Percentiles rank a stretch among this genome's conserved stretches.
These are phyloP conservation scores for Blastosporella zonata DNA, from an alignment of 1,284 basidiomycete species.

Conservation along the genomic window DNA sequence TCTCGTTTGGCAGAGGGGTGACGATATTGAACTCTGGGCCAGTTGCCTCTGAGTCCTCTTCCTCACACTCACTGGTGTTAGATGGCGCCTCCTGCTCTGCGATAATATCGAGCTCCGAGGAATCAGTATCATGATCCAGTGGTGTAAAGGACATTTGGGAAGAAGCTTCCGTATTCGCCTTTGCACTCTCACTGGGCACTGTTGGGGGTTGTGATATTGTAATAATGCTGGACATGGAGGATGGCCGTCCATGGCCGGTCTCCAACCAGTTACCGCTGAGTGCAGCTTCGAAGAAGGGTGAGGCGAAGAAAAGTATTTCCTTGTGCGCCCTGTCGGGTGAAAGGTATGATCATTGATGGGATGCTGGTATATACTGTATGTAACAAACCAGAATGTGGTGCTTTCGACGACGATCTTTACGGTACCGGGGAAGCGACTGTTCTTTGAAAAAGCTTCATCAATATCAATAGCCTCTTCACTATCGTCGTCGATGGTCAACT, in stretches of 20 bases:
- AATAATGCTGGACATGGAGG: slow-evolving; percentile 75
- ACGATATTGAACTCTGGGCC: slow-evolving; percentile 29
- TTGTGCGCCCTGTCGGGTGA: slow-evolving; percentile 67
- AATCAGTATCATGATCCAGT: slow-evolving; percentile 49
- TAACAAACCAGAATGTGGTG: slow-evolving; percentile 76
- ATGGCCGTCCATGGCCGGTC: slow-evolving; percentile 55
- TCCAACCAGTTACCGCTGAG: slow-evolving; percentile 80
- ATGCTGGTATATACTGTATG: slow-evolving; percentile 6
- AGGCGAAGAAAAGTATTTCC: slow-evolving; percentile 80
- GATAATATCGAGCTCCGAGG: slow-evolving; percentile 42
- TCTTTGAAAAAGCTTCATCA: slow-evolving; percentile 67
- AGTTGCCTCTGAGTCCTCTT: slow-evolving; percentile 31
- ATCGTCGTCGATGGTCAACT: slow-evolving; percentile 60
- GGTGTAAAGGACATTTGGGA: slow-evolving; percentile 58
- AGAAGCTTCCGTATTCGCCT: slow-evolving; percentile 34
- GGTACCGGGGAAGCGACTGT: slow-evolving; percentile 66
- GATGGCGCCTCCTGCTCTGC: slow-evolving; percentile 28
- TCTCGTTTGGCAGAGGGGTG: slow-evolving; percentile 23
- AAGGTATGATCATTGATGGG: slow-evolving; percentile 9
- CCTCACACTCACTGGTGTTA: slow-evolving; percentile 24
- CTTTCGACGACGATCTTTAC: slow-evolving; percentile 84
- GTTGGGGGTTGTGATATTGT: slow-evolving; percentile 74
- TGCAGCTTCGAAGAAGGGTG: slow-evolving; percentile 83
- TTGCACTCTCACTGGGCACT: slow-evolving; percentile 45
- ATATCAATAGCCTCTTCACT: slow-evolving; percentile 71